A percentile compares a stretch with the other conserved stretches of the same genome.
phyloP scores from a whole-genome alignment of 2,329 filamentous ascomycete species.

The Exophiala aquamarina region DNA sequence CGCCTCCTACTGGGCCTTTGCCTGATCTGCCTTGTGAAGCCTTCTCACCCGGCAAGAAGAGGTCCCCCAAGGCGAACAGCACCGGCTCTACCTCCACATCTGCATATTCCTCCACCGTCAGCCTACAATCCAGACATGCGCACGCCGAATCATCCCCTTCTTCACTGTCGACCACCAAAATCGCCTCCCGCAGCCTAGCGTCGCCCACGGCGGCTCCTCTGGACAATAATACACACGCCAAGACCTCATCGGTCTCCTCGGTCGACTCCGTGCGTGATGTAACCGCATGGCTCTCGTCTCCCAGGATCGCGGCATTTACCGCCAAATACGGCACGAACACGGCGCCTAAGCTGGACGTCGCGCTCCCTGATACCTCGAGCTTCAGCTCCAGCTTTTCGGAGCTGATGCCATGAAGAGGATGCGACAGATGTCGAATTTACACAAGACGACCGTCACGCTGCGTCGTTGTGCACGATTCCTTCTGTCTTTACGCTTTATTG shows the following conservation, averaged over 20 bases:
- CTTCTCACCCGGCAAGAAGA: neutral
- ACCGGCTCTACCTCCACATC: too few species aligned
- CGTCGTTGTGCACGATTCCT: too few species aligned
- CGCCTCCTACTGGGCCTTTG: conserved; percentile 20
- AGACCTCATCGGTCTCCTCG: conserved; percentile 7
- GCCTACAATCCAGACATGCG: neutral
- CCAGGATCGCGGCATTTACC: conserved; percentile 5
- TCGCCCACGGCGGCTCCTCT: neutral
- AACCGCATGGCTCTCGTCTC: conserved; percentile 5
- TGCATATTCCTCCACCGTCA: too few species aligned
- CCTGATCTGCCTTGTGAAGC: conserved; percentile 16
- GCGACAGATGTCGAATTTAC: too few species aligned
- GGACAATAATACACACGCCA: neutral
- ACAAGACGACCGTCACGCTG: too few species aligned
- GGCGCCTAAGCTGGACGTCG: conserved; percentile 2
- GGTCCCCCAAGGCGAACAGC: too few species aligned
- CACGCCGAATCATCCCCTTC: conserved; percentile 2
- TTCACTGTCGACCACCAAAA: neutral
- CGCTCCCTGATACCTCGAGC: neutral
- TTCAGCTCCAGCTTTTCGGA: conserved; percentile 6
- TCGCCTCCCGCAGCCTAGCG: neutral
- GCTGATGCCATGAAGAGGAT: conserved; percentile 3
- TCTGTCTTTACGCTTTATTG: too few species aligned
- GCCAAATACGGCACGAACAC: conserved; percentile 4
- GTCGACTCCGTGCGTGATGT: conserved; percentile 11